Conservation (phyloP, 2,329 filamentous ascomycete species). For the Chaetomiaceae sp. region DNA sequence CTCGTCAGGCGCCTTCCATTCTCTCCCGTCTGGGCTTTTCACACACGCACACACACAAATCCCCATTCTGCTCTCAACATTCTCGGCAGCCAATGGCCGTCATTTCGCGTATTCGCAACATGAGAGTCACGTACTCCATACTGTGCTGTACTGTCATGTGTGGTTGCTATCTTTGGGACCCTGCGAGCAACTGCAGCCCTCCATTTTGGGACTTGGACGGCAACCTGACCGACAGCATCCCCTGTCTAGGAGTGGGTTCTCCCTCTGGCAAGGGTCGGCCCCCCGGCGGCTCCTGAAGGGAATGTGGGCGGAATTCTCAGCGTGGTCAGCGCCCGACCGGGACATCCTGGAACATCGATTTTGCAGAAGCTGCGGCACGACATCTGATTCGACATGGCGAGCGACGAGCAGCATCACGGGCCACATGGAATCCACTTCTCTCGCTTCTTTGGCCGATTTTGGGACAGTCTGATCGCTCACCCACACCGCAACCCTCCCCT, state of each 20-base stretch:
- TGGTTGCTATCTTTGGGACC: conserved; percentile 4
- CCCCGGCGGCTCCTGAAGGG: not conserved
- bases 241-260: not conserved
- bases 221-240: not conserved
- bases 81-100: not conserved
- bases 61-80: not conserved
- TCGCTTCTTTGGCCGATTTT: conserved; percentile 21
- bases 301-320: conserved; percentile 14
- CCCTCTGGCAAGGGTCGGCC: not conserved
- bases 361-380: not conserved
- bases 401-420: not conserved
- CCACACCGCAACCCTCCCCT: not conserved
- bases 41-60: no score
- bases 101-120: conserved; percentile 14
- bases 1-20: no score
- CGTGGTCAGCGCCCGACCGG: conserved; percentile 6
- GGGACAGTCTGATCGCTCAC: conserved; percentile 12
- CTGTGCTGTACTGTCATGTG: not conserved
- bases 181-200: conserved; percentile 8
- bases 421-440: conserved; percentile 12
- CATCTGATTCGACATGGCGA: conserved; percentile 12
- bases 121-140: no score
- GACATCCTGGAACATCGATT: conserved; percentile 2
- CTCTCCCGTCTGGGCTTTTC: no score
- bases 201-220: conserved; percentile 8